Evolutionary conservation across 768 basidiomycete genomes (phyloP).

Genomic region (Boletus fagicola): DNA sequence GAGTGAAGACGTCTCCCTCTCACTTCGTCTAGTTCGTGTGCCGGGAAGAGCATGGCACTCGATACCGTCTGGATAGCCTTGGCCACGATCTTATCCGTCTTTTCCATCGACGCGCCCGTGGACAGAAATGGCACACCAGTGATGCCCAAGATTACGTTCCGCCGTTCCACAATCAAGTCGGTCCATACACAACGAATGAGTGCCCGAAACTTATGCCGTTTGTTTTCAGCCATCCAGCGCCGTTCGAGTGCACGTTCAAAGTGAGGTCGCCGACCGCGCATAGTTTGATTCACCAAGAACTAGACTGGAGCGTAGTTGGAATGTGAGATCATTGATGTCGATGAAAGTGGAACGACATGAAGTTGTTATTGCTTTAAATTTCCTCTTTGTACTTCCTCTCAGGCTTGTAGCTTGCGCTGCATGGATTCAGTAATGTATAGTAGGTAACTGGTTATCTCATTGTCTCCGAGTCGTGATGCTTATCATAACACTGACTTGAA

Average conservation of each 20-base stretch:
- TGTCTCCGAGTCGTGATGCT: too few species aligned
- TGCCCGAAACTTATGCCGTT: neutral
- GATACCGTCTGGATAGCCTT: slow-evolving; percentile 4
- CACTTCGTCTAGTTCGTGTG: neutral
- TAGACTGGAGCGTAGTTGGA: neutral
- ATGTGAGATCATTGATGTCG: neutral
- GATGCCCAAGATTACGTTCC: slow-evolving; percentile 4
- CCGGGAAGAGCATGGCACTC: slow-evolving; percentile 5
- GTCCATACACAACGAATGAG: neutral
- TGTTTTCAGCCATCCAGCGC: neutral
- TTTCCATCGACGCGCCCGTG: slow-evolving; percentile 1
- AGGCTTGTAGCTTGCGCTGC: neutral
- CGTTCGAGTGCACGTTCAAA: slow-evolving; percentile 3
- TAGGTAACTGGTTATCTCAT: too few species aligned
- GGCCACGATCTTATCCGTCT: neutral
- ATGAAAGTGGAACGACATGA: neutral
- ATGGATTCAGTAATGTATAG: neutral
- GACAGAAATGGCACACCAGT: neutral
- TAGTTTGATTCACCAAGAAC: neutral
- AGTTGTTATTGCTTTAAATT: neutral
- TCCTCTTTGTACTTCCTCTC: neutral
- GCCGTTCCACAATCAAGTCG: slow-evolving; percentile 6
- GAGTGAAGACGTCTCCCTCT: neutral
- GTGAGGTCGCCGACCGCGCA: neutral
- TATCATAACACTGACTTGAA: too few species aligned